Percentiles rank a stretch among this genome's conserved stretches.
phyloP scores from a whole-genome alignment of 148 eudicot species.

The Salicornia ramosissima region DNA sequence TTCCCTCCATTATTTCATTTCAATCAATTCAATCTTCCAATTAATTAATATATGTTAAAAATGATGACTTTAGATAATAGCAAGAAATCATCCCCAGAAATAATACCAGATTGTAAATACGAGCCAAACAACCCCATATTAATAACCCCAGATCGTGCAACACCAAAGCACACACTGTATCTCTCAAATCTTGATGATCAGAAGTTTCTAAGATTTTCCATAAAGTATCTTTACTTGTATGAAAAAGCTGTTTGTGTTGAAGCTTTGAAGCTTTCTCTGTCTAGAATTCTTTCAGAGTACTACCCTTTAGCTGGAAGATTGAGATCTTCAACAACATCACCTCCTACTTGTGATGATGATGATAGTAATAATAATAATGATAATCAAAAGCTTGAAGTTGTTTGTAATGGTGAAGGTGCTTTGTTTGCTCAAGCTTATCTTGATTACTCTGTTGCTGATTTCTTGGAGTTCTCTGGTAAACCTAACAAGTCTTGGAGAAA shows the following conservation, averaged over 20 bases:
- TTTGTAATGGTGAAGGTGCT: slow-evolving; percentile 90
- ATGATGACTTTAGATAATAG: slow-evolving; percentile 22
- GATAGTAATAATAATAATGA: slow-evolving; percentile 11
- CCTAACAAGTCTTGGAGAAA: slow-evolving; percentile 81
- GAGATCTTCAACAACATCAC: too few relatives aligned
- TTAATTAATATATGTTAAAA: too few relatives aligned
- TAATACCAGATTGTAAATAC: slow-evolving; percentile 66
- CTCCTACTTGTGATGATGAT: too few relatives aligned
- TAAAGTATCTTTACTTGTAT: slow-evolving; percentile 67
- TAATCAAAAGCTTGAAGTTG: slow-evolving; percentile 63
- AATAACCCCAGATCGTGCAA: slow-evolving; percentile 52
- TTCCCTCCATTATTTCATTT: background rate
- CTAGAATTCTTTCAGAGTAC: slow-evolving; percentile 57
- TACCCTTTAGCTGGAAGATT: slow-evolving; percentile 91
- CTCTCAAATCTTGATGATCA: slow-evolving; percentile 92
- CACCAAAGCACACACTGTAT: slow-evolving; percentile 58
- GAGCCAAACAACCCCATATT: slow-evolving; percentile 40
- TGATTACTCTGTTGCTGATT: slow-evolving; percentile 53
- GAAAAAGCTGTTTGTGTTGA: slow-evolving; percentile 35
- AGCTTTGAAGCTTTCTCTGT: slow-evolving; percentile 48
- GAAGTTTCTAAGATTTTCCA: slow-evolving; percentile 75
- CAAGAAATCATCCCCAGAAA: slow-evolving; percentile 33
- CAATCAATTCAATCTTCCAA: background rate
- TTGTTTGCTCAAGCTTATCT: slow-evolving; percentile 68
- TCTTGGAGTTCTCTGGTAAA: slow-evolving; percentile 40